Base-by-base conservation (phyloP, 1,284 basidiomycete genomes). In the Leccinum fuscescens region DNA sequence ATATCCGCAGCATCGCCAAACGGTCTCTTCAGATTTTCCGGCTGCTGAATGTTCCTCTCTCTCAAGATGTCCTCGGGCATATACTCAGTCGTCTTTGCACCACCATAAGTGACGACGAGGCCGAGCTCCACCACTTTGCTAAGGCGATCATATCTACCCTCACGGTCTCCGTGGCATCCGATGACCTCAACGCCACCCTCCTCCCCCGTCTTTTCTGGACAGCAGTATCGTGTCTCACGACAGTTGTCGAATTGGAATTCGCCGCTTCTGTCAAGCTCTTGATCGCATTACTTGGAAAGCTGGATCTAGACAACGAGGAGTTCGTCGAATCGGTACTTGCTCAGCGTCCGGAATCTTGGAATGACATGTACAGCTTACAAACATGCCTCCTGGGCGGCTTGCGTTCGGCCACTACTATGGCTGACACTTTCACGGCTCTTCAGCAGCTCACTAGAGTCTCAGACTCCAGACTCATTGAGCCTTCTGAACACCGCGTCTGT, bases 121-220 rank as follows among this genome's bases (percentile, higher is more conserved):
- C 75, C 58, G 81, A 85, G 33, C 89, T 90, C 65, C 91, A 94
- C 72, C 80, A 83, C 4, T 96, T 96, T 77, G 89, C 92, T 29
- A 84, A 85, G 8, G 95, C 96, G 74, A 87, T 96, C 62, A 77
- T 98, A 44, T 79, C 85, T 44, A 96, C 94, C 0, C 81, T 98
- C 56, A 85, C 83, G 15, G 80, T 86, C 8, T 80, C 95, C 58
- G 85, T 86, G 11, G 80, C 82, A 37, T 79, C 81, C 6, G 76
- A 82, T 17, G 82, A 87, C 49, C 76, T 87, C 11, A 82, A 89
- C 62, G 78, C 80, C 29, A 76, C 82, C 3, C 79, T 90, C 29
- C 78, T 94, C 31, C 92, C 93, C 0, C 92, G 93, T 69, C 79
- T 95, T 49, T 97, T 93, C 75, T 97, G 95, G 95, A 89, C 88